Conservation (phyloP, 345 rosid species). For the Populus euphratica region DNA sequence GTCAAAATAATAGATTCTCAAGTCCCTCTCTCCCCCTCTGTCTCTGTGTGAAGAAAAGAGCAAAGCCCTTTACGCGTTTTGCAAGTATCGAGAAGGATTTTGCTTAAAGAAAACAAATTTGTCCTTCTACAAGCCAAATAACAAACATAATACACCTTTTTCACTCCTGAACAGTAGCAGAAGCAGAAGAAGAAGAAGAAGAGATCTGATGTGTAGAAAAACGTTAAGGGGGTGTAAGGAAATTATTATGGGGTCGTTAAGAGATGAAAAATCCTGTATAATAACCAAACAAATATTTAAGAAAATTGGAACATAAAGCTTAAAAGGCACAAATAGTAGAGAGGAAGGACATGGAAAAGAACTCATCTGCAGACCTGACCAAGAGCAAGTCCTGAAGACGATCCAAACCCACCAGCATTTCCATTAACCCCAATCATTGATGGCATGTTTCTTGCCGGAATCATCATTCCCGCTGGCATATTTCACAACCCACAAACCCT, state of each 20-base stretch:
- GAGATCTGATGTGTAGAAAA: slow-evolving; percentile 2
- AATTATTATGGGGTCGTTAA: not conserved
- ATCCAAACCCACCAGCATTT: slow-evolving; percentile 41
- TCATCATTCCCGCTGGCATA: slow-evolving; percentile 61
- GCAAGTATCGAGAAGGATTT: slow-evolving; percentile 51
- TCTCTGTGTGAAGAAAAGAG: not conserved
- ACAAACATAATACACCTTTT: slow-evolving; percentile 4
- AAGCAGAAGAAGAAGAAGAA: not conserved
- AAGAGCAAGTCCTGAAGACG: slow-evolving; percentile 49
- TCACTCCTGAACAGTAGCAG: slow-evolving; percentile 2
- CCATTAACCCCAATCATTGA: slow-evolving; percentile 42
- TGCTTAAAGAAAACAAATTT: slow-evolving; percentile 21
- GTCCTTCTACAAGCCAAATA: slow-evolving; percentile 18
- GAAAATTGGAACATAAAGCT: not conserved
- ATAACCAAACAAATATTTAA: not conserved
- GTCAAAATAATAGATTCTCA: not conserved
- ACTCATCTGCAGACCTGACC: slow-evolving; percentile 41
- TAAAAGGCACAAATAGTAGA: not conserved
- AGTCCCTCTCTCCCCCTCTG: not conserved
- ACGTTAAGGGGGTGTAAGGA: not conserved
- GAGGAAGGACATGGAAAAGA: not conserved
- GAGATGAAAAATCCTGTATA: not conserved
- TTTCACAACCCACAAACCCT: slow-evolving; percentile 30
- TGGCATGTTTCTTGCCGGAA: slow-evolving; percentile 59
- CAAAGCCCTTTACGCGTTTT: slow-evolving; percentile 28